Evolutionary conservation across 2,329 filamentous ascomycete genomes (phyloP).

Genomic region (Colletotrichum plurivorum): DNA sequence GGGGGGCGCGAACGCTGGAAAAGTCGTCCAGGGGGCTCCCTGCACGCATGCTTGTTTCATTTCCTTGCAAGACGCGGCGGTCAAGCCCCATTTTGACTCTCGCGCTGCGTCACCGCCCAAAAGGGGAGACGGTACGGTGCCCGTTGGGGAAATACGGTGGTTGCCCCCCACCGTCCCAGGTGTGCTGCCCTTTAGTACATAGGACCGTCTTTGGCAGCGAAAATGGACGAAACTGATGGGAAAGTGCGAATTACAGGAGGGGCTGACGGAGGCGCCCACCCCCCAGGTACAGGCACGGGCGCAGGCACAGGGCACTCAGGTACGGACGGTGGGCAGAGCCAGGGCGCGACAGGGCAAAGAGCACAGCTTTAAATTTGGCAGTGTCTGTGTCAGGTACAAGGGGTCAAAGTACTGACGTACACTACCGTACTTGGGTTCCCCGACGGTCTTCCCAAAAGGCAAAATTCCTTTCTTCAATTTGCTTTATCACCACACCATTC

Average conservation of each 20-base stretch:
- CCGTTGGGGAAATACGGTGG: constrained; percentile 10
- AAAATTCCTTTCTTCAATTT: constrained; percentile 39
- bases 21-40: constrained; percentile 6
- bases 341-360: constrained; percentile 24
- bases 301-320: constrained; percentile 1
- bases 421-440: neutral
- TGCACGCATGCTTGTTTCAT: constrained; percentile 41
- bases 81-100: constrained; percentile 40
- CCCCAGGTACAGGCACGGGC: neutral
- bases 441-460: constrained; percentile 15
- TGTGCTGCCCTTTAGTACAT: neutral
- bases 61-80: constrained; percentile 39
- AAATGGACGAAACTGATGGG: neutral
- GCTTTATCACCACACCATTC: constrained; percentile 26
- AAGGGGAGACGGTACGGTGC: neutral
- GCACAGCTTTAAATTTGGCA: constrained; percentile 29
- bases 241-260: constrained; percentile 19
- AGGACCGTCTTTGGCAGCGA: neutral
- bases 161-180: constrained; percentile 12
- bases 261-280: constrained; percentile 24
- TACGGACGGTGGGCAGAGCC: neutral
- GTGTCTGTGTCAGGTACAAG: constrained; percentile 32
- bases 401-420: constrained; percentile 34
- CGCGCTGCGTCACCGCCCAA: constrained; percentile 40
- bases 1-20: constrained; percentile 20